Base-by-base conservation (phyloP, 179 eudicot species). In the Patellifolia procumbens region DNA sequence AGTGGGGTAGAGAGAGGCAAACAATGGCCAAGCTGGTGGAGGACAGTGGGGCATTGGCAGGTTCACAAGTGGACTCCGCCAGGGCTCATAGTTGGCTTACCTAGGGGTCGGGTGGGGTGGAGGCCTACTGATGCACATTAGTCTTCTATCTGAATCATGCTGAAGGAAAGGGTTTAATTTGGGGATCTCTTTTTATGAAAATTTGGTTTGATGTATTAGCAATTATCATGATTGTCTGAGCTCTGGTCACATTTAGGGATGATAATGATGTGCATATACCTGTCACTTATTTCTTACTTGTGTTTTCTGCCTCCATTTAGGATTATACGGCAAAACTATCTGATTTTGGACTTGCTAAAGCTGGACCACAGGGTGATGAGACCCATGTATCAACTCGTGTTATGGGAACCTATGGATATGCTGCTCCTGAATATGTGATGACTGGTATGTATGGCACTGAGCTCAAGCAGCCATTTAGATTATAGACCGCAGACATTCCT, bases 281-380 rank as follows among this genome's bases (percentile, higher is more conserved):
- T 66, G 19, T 37, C 32, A 39, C 42, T 11, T 66, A n/a, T 59
- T 39, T 34, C 24, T 45, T 31, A 37, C 75, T 39, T 59, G 37
- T 81, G 68, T 24, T 65, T 31, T 43, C 45, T 66, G 26, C 72
- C 37, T 76, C 35, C 9, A 11, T 73, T 68, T 81, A 90, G 95
- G 96, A 91, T 81, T 89, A 91, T 67, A 88, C 89, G 42, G 90
- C 96, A 32, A 91, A 91, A 76, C 85, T 91, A 31, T 91, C 96
- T 74, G 96, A 91, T 83, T 91, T 91, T 77, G 96, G 96, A 73
- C 96, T 91, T 81, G 96, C 96, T 46, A 91, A 91, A 80, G 96
- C 96, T 78, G 96, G 96, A 62, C 96, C 96, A 64, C 92, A 91
- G 78, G 96, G 96, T 64, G 96, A 91, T 79, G 96, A 91, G 83